Evolutionary conservation across 1,284 basidiomycete genomes (phyloP).

Genomic region (Puccinia triticina): DNA sequence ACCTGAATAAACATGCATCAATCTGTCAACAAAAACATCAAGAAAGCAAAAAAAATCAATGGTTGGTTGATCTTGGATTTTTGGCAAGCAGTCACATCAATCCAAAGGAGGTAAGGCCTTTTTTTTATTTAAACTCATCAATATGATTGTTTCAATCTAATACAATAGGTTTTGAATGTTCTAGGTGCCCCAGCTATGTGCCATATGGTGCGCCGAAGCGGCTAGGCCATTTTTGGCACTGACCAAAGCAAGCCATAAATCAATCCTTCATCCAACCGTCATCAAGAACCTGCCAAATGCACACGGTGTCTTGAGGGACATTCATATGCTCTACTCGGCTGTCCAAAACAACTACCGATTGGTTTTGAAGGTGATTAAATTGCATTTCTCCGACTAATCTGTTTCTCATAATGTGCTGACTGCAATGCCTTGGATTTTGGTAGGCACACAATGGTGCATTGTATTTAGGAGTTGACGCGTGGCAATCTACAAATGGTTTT

Average conservation of each 20-base stretch:
- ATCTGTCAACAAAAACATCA: not conserved
- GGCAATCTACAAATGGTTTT: constrained; percentile 9
- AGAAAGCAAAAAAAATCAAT: not conserved
- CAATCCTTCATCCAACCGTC: not conserved
- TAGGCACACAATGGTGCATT: not conserved
- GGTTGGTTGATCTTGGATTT: not conserved
- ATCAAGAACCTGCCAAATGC: not conserved
- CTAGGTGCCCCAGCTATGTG: constrained; percentile 6
- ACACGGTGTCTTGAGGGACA: not conserved
- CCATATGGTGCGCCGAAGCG: not conserved
- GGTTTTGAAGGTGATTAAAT: constrained; percentile 19
- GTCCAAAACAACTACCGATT: not conserved
- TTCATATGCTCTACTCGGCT: constrained; percentile 16
- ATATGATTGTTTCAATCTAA: not conserved
- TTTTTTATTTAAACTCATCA: not conserved
- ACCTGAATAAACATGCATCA: not conserved
- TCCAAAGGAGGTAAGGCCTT: not conserved
- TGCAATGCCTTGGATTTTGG: not conserved
- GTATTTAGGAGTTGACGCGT: not conserved
- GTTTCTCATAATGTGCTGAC: not conserved
- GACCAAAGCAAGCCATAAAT: not conserved
- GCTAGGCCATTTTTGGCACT: too few species aligned
- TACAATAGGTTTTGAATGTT: not conserved
- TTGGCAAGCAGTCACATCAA: not conserved
- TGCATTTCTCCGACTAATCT: not conserved